Evolutionary conservation across 345 rosid genomes (phyloP).

Genomic region (Nasturtium officinale): DNA sequence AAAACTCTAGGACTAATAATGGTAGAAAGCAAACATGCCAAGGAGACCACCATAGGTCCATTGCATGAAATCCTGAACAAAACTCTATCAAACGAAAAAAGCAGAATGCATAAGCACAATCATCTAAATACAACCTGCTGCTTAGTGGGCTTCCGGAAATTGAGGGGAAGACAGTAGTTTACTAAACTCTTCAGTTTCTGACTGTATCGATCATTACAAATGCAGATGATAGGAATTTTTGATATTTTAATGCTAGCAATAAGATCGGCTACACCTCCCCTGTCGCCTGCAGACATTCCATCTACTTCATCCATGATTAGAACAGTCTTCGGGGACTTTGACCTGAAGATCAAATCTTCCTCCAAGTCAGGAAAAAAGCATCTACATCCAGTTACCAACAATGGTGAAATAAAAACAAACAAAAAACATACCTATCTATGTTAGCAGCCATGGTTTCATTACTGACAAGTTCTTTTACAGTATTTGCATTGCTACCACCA

Average conservation of each 20-base stretch:
- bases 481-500: conserved; percentile 95
- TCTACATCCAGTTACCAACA: conserved; percentile 18
- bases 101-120: conserved; percentile 21
- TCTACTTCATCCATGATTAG: conserved; percentile 99
- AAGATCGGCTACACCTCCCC: conserved; percentile 98
- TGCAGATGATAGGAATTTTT: conserved; percentile 93
- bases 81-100: conserved; percentile 1
- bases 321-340: conserved; percentile 75
- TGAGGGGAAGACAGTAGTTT: conserved; percentile 83
- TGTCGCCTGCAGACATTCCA: conserved; percentile 99
- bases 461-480: conserved; percentile 92
- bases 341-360: conserved; percentile 52
- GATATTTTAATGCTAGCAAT: conserved; percentile 95
- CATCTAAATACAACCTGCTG: conserved; percentile 67
- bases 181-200: conserved; percentile 94
- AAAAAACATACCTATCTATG: conserved; percentile 59
- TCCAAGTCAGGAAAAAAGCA: conserved; percentile 33
- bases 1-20: conserved; percentile 1
- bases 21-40: conserved; percentile 23
- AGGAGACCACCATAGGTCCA: conserved; percentile 17
- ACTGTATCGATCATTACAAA: conserved; percentile 97
- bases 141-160: conserved; percentile 86
- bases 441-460: conserved; percentile 68
- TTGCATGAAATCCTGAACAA: conserved; percentile 25
- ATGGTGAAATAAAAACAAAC: conserved; percentile 10